Evolutionary conservation across 2,329 filamentous ascomycete genomes (phyloP), one percentile per base, ranked within the genome.

Genomic region (Biscogniauxia mediterranea): DNA sequence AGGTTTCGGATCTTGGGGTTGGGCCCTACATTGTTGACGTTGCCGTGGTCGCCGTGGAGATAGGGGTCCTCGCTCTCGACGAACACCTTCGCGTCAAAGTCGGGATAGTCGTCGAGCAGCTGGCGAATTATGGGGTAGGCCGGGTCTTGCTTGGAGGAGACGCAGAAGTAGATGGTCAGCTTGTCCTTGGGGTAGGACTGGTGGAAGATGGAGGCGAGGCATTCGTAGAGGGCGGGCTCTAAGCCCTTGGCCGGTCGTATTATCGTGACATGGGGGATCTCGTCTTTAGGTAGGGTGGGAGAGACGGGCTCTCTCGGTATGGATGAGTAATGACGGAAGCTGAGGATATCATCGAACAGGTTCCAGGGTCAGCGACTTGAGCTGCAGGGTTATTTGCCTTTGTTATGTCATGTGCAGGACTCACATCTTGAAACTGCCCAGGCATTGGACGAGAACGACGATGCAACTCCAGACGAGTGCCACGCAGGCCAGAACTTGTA

Each of bases 1-100:
- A 98, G 92, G 74, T 99, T 99, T 56, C 95, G 84, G 69, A 99
- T 96, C 80, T 99, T 99, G n/a, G 95, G 95, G 71, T 99, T 99
- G 1, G 95, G 95, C 0, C 96, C 96, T 60, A 98, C 82, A 60
- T 85, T 83, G 64, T 83, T 77, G 55, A 77, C 70, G 54, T 81
- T 76, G 57, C 81, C 82, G 11, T 77, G 75, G 32, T 79, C 70
- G 28, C 82, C 83, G 57, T 86, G 83, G 8, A 96, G 79, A 28
- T 86, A 75, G 0, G 90, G 86, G 73, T 97, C 93, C 62, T 96
- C 90, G 55, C 90, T 85, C 78, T 97, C 94, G 54, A 97, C 81
- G 11, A 93, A 82, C 3, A 98, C 81, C 57, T 83, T 83, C 1
- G 87, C 89, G 76, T 97, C 89, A 68, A 86, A 84, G 13, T 79